Evolutionary conservation across 2,329 filamentous ascomycete species (phyloP), one percentile per base, ranked within the genome.

Genomic region (Sclerotiophoma versabilis): DNA sequence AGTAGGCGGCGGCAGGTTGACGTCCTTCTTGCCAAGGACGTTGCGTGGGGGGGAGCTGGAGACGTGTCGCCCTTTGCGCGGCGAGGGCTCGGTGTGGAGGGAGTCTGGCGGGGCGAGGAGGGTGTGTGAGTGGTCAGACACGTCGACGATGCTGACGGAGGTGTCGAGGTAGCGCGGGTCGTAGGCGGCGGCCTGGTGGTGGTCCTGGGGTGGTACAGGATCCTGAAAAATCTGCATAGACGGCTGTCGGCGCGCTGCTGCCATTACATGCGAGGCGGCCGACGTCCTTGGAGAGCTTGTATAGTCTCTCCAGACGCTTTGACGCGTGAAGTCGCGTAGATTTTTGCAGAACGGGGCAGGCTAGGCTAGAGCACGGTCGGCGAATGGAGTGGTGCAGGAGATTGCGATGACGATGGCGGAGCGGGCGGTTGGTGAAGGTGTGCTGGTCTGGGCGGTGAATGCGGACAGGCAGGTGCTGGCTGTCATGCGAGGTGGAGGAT

Each of bases 1-100:
- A 48, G 77, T 74, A 2, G 89, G 89, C 26, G 88, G 88, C 42
- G 86, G 84, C 78, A 92, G 87, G 70, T 89, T 87, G 59, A 95
- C 79, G 67, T 84, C 85, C 69, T 81, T 86, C 74, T 81, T 81
- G 65, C 80, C 82, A 63, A 87, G 83, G 59, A 83, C 84, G 65
- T 82, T 68, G 34, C 70, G 83, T 59, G 81, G 81, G 32, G 82
- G 87, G 39, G 87, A 86, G 58, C 84, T 83, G 51, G 81, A 83
- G 64, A 79, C 79, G 63, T 80, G 79, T 49, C 76, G 75, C 27
- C 82, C 76, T 77, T 95, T 96, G 67, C 83, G 84, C 10, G 90
- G 91, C 49, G 91, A 96, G 53, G 82, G 82, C 68, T 80, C 82
- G 41, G 23, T 47, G 29, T 25, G 22, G 55, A 80, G 75, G 56